Evolutionary conservation across 176 grass and related monocot species (phyloP).

Genomic region (Chrysopogon serrulatus): DNA sequence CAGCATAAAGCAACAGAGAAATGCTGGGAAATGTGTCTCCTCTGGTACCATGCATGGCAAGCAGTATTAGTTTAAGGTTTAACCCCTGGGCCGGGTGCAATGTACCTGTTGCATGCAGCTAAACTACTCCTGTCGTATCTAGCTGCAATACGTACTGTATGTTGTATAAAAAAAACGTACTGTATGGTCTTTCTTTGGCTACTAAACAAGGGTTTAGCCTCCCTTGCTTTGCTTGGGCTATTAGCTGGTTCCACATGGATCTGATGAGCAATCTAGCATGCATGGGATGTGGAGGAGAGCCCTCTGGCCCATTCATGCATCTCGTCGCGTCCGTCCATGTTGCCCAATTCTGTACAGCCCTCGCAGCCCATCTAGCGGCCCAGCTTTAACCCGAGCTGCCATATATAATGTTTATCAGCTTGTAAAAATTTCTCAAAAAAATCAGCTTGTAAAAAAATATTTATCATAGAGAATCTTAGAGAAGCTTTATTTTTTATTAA

Average conservation of each 20-base stretch:
- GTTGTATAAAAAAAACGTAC: too few relatives aligned
- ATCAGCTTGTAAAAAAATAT: too few relatives aligned
- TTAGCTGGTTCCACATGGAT: neutral
- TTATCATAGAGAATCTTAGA: too few relatives aligned
- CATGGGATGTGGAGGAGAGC: neutral
- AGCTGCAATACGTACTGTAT: neutral
- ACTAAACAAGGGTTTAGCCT: too few relatives aligned
- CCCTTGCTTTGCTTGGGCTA: too few relatives aligned
- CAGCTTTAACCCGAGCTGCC: too few relatives aligned
- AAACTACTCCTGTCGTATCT: neutral
- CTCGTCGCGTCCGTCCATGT: neutral
- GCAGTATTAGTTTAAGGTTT: neutral
- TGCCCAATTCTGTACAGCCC: neutral
- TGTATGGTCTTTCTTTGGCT: neutral
- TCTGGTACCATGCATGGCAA: neutral
- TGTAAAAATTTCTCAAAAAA: too few relatives aligned
- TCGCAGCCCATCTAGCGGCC: too few relatives aligned
- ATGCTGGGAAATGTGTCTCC: neutral
- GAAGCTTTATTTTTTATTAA: too few relatives aligned
- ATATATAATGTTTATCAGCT: too few relatives aligned
- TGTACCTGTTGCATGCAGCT: neutral
- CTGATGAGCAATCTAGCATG: neutral
- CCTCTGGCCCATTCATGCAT: neutral
- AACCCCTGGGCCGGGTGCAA: conserved; percentile 13
- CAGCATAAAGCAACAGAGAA: conserved; percentile 7